Percentiles rank a stretch among this genome's conserved stretches.
These are phyloP conservation scores for Podaxis carcinomalis DNA, from an alignment of 768 basidiomycete genomes.

Conservation along the genomic window DNA sequence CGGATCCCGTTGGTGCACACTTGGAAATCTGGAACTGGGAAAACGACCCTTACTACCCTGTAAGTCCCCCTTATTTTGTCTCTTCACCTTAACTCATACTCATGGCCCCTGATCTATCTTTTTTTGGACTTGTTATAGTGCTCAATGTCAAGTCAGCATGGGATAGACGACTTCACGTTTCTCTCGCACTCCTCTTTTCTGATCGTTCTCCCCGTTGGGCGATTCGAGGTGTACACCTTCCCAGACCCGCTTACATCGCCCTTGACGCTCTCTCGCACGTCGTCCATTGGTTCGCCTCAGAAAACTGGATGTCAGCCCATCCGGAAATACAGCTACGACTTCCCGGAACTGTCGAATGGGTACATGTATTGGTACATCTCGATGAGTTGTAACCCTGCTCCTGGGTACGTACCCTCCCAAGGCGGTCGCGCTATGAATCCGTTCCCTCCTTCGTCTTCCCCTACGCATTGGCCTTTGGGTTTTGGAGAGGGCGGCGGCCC, in stretches of 20 bases:
- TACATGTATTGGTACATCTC: constrained; percentile 53
- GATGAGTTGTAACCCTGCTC: constrained; percentile 47
- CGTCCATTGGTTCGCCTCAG: background rate
- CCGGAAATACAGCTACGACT: constrained; percentile 32
- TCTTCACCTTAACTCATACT: background rate
- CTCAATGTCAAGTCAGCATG: constrained; percentile 32
- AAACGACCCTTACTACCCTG: constrained; percentile 33
- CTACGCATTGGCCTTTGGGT: background rate
- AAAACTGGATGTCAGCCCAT: constrained; percentile 23
- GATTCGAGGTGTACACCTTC: constrained; percentile 48
- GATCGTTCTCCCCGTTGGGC: constrained; percentile 40
- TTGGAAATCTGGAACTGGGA: constrained; percentile 53
- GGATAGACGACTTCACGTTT: constrained; percentile 53
- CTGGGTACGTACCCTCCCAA: constrained; percentile 33
- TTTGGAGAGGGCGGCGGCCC: constrained; percentile 18
- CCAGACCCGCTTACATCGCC: constrained; percentile 25
- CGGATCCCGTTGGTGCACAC: constrained; percentile 35
- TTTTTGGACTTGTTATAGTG: constrained; percentile 25
- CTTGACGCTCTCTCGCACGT: background rate
- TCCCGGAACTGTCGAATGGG: constrained; percentile 39
- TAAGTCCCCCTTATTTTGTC: constrained; percentile 20
- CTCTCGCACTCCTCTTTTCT: constrained; percentile 42
- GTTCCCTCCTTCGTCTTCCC: background rate
- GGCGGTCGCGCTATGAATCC: constrained; percentile 17
- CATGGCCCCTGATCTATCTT: background rate